These are phyloP conservation scores for Aspergillus costaricaensis DNA, from an alignment of 2,329 filamentous ascomycete genomes.

Conservation along the genomic window DNA sequence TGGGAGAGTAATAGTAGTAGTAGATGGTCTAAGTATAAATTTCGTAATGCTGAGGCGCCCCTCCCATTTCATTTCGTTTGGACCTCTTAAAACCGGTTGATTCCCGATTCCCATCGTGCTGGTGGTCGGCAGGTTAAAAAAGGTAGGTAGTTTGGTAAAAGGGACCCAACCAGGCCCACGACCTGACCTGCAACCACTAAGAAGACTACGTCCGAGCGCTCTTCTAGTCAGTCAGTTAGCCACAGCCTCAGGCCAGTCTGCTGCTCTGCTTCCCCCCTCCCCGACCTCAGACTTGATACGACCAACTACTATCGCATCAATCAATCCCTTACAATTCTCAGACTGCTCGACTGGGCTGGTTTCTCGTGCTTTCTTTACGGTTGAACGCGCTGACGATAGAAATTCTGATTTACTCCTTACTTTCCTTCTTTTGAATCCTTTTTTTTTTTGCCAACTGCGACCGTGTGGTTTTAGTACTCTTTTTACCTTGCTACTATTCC, in stretches of 20 bases:
- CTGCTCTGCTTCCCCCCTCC: not conserved
- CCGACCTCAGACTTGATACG: not conserved
- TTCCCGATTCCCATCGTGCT: not conserved
- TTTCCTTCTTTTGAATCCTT: not conserved
- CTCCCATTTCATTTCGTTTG: not conserved
- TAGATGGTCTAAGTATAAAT: not conserved
- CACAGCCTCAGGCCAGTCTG: constrained; percentile 13
- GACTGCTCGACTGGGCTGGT: too few species aligned
- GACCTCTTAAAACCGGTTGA: not conserved
- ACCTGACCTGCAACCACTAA: constrained; percentile 2
- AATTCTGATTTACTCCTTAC: too few species aligned
- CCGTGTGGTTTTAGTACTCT: not conserved
- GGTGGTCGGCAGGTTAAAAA: not conserved
- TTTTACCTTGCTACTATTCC: too few species aligned
- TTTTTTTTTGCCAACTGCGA: constrained; percentile 6
- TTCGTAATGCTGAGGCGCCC: not conserved
- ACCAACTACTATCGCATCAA: constrained; percentile 1
- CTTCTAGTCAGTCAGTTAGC: constrained; percentile 7
- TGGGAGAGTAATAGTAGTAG: not conserved
- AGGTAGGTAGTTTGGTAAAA: not conserved
- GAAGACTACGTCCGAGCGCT: constrained; percentile 20
- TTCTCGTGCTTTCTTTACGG: too few species aligned
- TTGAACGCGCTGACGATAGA: too few species aligned
- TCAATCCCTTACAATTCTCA: too few species aligned
- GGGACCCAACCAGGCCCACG: constrained; percentile 10